Conservation (phyloP, 768 basidiomycete species). For the Tylopilus rubrobrunneus region DNA sequence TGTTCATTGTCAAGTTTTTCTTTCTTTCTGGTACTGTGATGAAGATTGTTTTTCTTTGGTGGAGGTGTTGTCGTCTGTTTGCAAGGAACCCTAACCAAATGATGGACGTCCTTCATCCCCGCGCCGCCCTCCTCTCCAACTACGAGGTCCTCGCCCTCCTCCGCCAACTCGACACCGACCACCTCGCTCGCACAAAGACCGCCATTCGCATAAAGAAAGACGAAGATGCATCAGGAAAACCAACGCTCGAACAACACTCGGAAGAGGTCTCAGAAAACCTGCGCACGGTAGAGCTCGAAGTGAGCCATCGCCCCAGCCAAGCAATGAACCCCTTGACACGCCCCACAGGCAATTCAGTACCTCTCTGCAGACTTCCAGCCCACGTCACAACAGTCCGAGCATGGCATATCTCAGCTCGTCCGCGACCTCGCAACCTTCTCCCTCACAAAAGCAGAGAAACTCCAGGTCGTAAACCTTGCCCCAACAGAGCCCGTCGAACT, state of each 20-base stretch:
- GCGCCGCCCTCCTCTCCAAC: conserved; percentile 83
- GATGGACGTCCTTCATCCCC: conserved; percentile 41
- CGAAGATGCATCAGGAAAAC: conserved; percentile 50
- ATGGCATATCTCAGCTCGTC: conserved; percentile 62
- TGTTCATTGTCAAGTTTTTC: conserved; percentile 43
- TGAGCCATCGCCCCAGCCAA: conserved; percentile 2
- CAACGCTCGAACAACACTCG: conserved; percentile 29
- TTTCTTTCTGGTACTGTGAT: not conserved
- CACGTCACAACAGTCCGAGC: conserved; percentile 57
- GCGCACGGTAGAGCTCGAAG: conserved; percentile 80
- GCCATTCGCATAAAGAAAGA: conserved; percentile 75
- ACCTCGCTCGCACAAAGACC: conserved; percentile 64
- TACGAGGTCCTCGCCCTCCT: conserved; percentile 80
- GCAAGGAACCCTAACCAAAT: conserved; percentile 22
- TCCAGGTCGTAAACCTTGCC: conserved; percentile 88
- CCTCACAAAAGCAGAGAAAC: conserved; percentile 87
- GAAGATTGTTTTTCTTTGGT: conserved; percentile 8
- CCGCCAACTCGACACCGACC: conserved; percentile 70
- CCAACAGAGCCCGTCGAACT: conserved; percentile 82
- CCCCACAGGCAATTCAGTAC: conserved; percentile 74
- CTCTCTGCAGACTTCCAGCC: conserved; percentile 75
- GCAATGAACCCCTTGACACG: not conserved
- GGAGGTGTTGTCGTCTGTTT: conserved; percentile 29
- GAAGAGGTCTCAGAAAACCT: conserved; percentile 76
- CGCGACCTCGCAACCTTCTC: conserved; percentile 61